Conservation (phyloP, 2,329 filamentous ascomycete species). For the Neonectria magnoliae region DNA sequence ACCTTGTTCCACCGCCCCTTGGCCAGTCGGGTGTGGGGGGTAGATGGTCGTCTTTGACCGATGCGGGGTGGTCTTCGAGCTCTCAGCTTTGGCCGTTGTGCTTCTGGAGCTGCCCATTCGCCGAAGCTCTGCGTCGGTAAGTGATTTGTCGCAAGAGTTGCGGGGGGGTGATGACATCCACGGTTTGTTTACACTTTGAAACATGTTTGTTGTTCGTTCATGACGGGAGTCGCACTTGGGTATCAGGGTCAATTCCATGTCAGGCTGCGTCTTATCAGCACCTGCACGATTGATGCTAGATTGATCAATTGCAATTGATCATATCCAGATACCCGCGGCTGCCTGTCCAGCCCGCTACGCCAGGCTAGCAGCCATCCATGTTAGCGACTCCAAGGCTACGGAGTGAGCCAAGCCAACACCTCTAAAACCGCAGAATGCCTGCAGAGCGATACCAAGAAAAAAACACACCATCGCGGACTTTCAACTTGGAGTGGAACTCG, state of each 20-base stretch:
- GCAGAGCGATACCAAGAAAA: background rate
- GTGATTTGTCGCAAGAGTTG: background rate
- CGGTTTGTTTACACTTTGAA: constrained; percentile 13
- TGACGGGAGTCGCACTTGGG: background rate
- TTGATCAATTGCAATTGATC: constrained; percentile 6
- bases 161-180: background rate
- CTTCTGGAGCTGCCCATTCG: constrained; percentile 30
- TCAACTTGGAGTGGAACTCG: background rate
- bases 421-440: background rate
- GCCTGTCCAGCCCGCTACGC: constrained; percentile 15
- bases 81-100: background rate
- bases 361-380: constrained; percentile 16
- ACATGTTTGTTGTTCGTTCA: background rate
- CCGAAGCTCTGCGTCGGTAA: background rate
- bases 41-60: constrained; percentile 15
- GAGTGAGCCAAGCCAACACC: background rate
- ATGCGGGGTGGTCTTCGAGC: constrained; percentile 30
- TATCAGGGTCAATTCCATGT: background rate
- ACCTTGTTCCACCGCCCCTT: background rate
- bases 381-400: constrained; percentile 1
- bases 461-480: background rate
- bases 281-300: background rate
- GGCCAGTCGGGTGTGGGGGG: constrained; percentile 26
- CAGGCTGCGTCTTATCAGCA: background rate
- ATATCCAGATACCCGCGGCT: background rate